phyloP scores from a whole-genome alignment of 768 basidiomycete genomes.

The Boletales sp. region DNA sequence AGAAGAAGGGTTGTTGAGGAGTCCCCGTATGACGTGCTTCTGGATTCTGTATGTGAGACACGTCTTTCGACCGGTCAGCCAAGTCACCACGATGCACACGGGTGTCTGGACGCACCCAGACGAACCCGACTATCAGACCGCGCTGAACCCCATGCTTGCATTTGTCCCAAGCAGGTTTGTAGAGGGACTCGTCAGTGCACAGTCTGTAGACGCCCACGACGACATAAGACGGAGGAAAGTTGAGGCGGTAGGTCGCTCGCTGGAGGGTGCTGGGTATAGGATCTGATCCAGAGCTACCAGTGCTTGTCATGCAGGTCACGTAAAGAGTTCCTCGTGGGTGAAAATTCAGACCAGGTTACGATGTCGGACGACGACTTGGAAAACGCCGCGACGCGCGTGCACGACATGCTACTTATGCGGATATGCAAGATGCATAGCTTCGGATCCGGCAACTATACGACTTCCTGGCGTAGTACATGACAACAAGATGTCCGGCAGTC shows the following conservation, averaged over 20 bases:
- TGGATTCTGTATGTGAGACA: conserved; percentile 71
- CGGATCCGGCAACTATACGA: background rate
- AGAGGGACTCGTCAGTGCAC: conserved; percentile 66
- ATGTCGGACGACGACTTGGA: too few relatives aligned
- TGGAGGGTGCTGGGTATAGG: conserved; percentile 44
- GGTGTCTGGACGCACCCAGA: conserved; percentile 52
- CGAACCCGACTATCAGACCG: conserved; percentile 62
- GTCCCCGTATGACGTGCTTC: conserved; percentile 51
- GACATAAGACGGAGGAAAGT: conserved; percentile 80
- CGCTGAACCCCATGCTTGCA: conserved; percentile 73
- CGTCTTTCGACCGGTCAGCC: conserved; percentile 38
- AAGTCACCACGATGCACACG: background rate
- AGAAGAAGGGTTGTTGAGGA: conserved; percentile 24
- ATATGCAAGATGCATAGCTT: too few relatives aligned
- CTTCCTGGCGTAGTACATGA: background rate
- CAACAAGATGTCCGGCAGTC: background rate
- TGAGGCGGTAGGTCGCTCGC: conserved; percentile 57
- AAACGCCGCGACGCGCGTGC: too few relatives aligned
- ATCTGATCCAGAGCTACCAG: conserved; percentile 9
- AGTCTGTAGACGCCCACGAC: conserved; percentile 83
- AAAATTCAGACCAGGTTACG: too few relatives aligned
- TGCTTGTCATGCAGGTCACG: too few relatives aligned
- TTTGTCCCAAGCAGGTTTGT: conserved; percentile 79
- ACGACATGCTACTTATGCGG: too few relatives aligned
- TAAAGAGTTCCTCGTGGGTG: too few relatives aligned